Base-by-base conservation (phyloP, 257 asterid species). In the Voacanga thouarsii region DNA sequence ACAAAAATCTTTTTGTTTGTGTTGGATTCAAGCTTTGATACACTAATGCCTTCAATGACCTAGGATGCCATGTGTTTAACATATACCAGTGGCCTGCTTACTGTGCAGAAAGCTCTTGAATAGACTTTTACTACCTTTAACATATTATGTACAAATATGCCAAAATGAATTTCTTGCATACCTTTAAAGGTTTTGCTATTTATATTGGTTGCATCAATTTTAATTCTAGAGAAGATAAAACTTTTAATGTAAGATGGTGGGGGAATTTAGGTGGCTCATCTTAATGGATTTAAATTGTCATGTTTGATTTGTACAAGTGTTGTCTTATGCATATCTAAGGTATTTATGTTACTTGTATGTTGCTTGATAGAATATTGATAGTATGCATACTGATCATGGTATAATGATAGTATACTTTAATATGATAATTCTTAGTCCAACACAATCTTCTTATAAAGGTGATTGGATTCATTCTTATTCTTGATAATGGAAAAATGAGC, bases 401-500 rank as follows among this genome's bases (percentile, higher is more conserved):
- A 16, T 39, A 66, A 73, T 75, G 74, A 63, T 82, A 56, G 77
- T 59, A 37, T 92, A 96, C 73, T 96, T 96, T 84, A 96, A 96
- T 84, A 98, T 96, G 74, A 96, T 96, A 98, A 91, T 96, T 84
- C 99, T 96, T 80, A 98, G 99, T 74, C 99, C 99, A 65, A 78
- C 97, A 12, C 99, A 96, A 75, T 96, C 99, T 78, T 98, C 99
- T 75, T 96, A 93, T 82, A 98, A 96, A 96, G 99, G 99, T 93
- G 74, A 74, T 24, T 45, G 11, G 45, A 39, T 60, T 19, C 8
- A 44, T 57, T 57, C 66, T 47, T 47, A 10, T 16, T 18, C 51
- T 24, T 33, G 53, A 44, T 37, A 30, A 19, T 59, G 50, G 47
- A n/a, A 33, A 67, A 12, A 19, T 67, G 72, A 30, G 7, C 28